Evolutionary conservation across 495 filamentous ascomycete species (phyloP), one percentile per base, ranked within the genome.

Genomic region (Friedmanniomyces simplex): DNA sequence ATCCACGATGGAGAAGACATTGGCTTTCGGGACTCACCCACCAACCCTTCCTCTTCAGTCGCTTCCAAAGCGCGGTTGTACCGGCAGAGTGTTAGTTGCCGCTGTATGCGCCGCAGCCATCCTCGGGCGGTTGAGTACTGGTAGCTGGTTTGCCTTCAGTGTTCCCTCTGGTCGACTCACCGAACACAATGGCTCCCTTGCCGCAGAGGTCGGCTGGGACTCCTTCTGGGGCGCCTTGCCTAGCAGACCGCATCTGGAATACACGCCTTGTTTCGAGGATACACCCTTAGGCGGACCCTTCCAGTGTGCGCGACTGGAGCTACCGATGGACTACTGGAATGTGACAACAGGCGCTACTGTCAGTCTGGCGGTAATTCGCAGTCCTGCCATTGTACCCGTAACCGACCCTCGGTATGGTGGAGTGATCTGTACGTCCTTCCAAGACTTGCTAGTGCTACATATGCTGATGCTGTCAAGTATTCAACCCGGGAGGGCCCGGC

Each of bases 401-500:
- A 70, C 67, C 10, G 67, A 75, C 62, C 63, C 65, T 6, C 55
- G 68, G 30, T 76, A 76, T 59, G 72, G 68, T 1, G 73, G 73
- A 7, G 61, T 72, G 11, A 57, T 76, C 18, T 59, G 39, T 43
- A 20, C 3, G 39, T 43, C 18, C 14, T 3, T 13, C 14, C 18
- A 16, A n/a, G 14, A 6, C 4, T 16, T n/a, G 2, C 39, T 5
- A 43, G 14, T 16, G 5, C 14, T 16, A 20, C 14, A 13, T 32
- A 16, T 74, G 26, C 50, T 74, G 57, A 73, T 73, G 54, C 69
- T 66, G 25, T 74, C 74, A 22, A 32, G 58, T 73, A 28, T 52
- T 73, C 56, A 73, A 74, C 52, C 71, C 67, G 28, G 76, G 74
- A 20, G 74, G 75, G 1, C 74, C 75, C 0, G 74, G 76, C 2